These are phyloP conservation scores for Corniculantispora saksenae DNA, from an alignment of 2,329 filamentous ascomycete species.

Conservation along the genomic window DNA sequence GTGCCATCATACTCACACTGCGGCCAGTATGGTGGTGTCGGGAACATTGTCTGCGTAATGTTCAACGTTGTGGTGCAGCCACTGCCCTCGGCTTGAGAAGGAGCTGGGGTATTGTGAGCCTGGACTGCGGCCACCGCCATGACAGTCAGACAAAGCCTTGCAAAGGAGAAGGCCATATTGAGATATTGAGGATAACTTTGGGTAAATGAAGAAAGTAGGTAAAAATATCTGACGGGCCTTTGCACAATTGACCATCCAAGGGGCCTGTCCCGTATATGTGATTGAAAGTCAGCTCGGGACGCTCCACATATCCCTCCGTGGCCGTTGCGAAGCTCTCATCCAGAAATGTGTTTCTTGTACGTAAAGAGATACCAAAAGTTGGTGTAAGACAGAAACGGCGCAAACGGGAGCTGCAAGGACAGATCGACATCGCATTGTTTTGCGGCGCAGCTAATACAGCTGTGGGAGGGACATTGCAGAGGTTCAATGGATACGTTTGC, in stretches of 20 bases:
- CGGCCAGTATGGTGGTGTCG: constrained; percentile 33
- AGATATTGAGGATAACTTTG: not conserved
- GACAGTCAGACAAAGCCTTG: no score
- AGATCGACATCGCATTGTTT: not conserved
- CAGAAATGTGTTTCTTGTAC: not conserved
- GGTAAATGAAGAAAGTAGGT: no score
- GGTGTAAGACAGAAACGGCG: not conserved
- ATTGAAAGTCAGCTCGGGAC: not conserved
- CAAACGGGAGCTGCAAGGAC: no score
- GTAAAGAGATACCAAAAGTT: not conserved
- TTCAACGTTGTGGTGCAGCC: constrained; percentile 30
- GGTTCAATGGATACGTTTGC: no score
- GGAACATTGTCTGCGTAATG: constrained; percentile 25
- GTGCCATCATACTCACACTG: constrained; percentile 28
- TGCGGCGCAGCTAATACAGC: not conserved
- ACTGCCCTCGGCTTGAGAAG: constrained; percentile 25
- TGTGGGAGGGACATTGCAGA: not conserved
- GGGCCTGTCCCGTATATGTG: not conserved
- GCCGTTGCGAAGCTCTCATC: not conserved
- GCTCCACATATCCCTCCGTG: not conserved
- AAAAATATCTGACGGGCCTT: not conserved
- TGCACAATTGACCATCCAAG: not conserved
- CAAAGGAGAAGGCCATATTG: not conserved
- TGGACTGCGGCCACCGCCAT: not conserved
- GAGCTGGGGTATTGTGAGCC: not conserved